Conservation (phyloP, 2,329 filamentous ascomycete genomes). For the Aspergillus sojae region DNA sequence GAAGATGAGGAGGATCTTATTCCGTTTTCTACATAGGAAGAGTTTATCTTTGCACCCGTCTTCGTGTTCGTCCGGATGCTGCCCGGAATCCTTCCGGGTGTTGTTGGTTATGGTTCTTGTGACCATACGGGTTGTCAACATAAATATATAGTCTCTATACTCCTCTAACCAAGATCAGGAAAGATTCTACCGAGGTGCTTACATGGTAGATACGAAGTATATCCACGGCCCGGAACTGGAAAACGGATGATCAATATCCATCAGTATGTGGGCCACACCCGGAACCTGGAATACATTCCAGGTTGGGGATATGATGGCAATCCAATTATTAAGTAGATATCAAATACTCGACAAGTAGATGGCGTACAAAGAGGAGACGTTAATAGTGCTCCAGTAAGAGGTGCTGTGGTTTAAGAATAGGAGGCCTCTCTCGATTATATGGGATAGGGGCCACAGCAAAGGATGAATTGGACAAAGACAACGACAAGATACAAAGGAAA, state of each 20-base stretch:
- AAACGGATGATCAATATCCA: background rate
- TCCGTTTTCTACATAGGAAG: background rate
- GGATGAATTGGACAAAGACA: no score
- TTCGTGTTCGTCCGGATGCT: background rate
- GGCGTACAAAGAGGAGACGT: no score
- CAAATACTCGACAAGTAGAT: no score
- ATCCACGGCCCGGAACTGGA: background rate
- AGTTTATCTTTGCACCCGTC: background rate
- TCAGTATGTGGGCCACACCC: background rate
- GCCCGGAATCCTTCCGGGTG: background rate
- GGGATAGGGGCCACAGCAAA: fast-evolving
- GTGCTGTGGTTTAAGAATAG: no score
- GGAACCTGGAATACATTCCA: background rate
- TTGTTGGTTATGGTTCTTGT: background rate
- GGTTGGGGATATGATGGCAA: no score
- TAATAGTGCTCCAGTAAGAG: no score
- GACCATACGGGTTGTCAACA: background rate
- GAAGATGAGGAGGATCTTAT: background rate
- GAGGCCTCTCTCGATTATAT: no score
- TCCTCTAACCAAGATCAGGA: background rate
- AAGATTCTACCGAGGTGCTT: background rate
- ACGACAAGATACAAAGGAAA: background rate
- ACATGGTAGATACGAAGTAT: no score
- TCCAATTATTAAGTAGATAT: no score
- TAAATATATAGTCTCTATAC: background rate